These are phyloP conservation scores for Rhamnella rubrinervis DNA, from an alignment of 331 rosid genomes.

Conservation along the genomic window DNA sequence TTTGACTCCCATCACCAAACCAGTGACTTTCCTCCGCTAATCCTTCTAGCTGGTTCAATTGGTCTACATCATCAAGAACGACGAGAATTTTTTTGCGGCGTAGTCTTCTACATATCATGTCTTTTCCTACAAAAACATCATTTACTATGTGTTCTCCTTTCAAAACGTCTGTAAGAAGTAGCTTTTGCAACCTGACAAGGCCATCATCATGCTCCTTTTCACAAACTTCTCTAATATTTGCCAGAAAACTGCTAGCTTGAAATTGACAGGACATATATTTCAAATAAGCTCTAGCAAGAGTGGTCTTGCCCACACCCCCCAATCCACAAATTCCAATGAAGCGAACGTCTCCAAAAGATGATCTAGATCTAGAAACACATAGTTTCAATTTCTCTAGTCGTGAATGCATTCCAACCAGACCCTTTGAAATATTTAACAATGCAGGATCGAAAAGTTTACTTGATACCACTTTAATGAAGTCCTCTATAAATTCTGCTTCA, in stretches of 20 bases:
- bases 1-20: not conserved
- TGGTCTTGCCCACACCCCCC: constrained; percentile 22
- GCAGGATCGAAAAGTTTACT: not conserved
- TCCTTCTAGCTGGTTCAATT: not conserved
- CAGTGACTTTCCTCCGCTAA: not conserved
- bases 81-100: not conserved
- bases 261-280: not conserved
- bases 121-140: not conserved
- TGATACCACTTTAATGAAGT: not conserved
- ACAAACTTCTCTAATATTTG: constrained; percentile 8
- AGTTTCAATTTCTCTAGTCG: not conserved
- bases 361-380: not conserved
- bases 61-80: constrained; percentile 17
- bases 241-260: not conserved
- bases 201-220: constrained; percentile 8
- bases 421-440: not conserved
- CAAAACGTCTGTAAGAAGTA: not conserved
- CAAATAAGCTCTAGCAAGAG: constrained; percentile 6
- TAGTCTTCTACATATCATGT: not conserved
- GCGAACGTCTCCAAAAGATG: no score
- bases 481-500: no score
- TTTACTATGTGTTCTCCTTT: not conserved
- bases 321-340: constrained; percentile 16
- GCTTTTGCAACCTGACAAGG: not conserved
- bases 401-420: constrained; percentile 4